A percentile compares a stretch with the other conserved stretches of the same genome.
These are phyloP conservation scores for Tetrapisispora taiwanensis DNA, from an alignment of 805 yeast species.

Conservation along the genomic window DNA sequence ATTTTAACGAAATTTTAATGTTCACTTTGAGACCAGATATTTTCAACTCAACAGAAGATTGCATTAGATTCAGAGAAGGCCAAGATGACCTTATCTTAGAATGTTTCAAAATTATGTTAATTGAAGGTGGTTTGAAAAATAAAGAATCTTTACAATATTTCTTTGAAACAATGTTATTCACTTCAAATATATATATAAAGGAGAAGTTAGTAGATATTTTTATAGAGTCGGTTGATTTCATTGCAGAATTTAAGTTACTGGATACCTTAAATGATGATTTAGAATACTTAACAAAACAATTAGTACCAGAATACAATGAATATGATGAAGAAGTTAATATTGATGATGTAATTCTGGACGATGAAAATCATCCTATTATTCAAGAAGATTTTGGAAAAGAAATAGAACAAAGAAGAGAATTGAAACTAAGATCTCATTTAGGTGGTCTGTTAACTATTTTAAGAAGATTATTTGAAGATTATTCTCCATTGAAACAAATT, in stretches of 20 bases:
- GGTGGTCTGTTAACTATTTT: constrained; percentile 19
- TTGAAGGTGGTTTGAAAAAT: constrained; percentile 71
- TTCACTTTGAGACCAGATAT: constrained; percentile 34
- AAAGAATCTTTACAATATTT: constrained; percentile 49
- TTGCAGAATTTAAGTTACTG: constrained; percentile 57
- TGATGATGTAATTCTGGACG: constrained; percentile 6
- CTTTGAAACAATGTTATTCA: constrained; percentile 47
- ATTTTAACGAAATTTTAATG: constrained; percentile 42
- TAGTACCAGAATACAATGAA: constrained; percentile 16
- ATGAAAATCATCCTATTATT: constrained; percentile 8
- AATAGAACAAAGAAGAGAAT: constrained; percentile 14
- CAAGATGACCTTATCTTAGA: constrained; percentile 44
- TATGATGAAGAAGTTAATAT: constrained; percentile 8
- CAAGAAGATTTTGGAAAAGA: constrained; percentile 14
- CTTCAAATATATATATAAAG: constrained; percentile 43
- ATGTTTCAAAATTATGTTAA: constrained; percentile 61
- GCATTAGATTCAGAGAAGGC: constrained; percentile 20
- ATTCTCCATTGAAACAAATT: constrained; percentile 45
- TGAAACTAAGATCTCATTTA: constrained; percentile 20
- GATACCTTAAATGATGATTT: constrained; percentile 59
- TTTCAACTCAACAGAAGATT: constrained; percentile 26
- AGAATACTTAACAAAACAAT: constrained; percentile 23
- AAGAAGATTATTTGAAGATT: constrained; percentile 25
- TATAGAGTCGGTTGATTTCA: constrained; percentile 45
- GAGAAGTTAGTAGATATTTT: constrained; percentile 40